Evolutionary conservation across 179 eudicot species (phyloP).

Genomic region (Spergularia azorica): DNA sequence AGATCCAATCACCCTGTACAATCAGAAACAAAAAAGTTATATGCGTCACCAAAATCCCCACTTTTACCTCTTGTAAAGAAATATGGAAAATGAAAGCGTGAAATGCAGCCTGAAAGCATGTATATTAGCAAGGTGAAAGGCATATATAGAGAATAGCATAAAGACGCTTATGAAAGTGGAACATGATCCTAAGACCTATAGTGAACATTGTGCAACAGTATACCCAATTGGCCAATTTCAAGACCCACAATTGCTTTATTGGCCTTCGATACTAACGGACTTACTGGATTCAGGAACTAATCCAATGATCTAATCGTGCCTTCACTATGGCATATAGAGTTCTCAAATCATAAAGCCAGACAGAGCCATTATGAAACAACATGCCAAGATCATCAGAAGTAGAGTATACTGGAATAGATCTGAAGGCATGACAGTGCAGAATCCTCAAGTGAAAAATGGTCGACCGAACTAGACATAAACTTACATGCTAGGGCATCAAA

Average conservation of each 20-base stretch:
- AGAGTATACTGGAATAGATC: too few species aligned
- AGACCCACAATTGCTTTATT: background rate
- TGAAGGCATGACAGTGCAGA: too few species aligned
- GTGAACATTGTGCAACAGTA: slow-evolving; percentile 5
- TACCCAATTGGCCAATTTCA: background rate
- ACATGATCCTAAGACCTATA: background rate
- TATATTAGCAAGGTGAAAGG: background rate
- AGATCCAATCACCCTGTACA: slow-evolving; percentile 93
- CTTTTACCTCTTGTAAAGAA: background rate
- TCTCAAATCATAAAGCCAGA: too few species aligned
- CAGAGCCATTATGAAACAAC: too few species aligned
- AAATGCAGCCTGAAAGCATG: background rate
- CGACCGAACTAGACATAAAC: background rate
- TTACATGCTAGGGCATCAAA: slow-evolving; percentile 1
- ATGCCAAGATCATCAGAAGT: too few species aligned
- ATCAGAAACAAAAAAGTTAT: slow-evolving; percentile 25
- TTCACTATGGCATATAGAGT: too few species aligned
- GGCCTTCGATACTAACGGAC: background rate
- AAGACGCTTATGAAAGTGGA: background rate
- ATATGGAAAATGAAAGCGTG: too few species aligned
- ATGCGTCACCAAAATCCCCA: background rate
- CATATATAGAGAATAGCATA: background rate
- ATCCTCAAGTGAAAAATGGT: slow-evolving; percentile 1
- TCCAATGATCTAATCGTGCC: background rate
- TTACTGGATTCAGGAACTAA: background rate